Evolutionary conservation across 495 filamentous ascomycete genomes (phyloP), one percentile per base, ranked within the genome.

Genomic region (Penicillium odoratum): DNA sequence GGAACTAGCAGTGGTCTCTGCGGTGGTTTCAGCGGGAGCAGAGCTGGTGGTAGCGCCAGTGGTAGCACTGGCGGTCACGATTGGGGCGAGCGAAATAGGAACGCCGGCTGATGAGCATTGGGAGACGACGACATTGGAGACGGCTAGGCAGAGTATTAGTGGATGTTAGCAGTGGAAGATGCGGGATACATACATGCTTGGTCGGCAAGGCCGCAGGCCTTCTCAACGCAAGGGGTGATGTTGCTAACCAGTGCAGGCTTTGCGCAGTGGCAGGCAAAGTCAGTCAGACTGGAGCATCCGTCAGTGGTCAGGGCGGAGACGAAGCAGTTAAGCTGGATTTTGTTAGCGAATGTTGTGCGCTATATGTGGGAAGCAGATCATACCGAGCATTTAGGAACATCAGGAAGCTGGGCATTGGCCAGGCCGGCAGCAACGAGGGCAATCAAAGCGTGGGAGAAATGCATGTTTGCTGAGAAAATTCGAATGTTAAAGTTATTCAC

Each of bases 211-310:
- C 55, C 54, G 65, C 78, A 82, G 13, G 65, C 67, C 56, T 71
- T 68, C 63, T 79, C 48, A 10, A 81, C 74, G 48, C 79, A 82
- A 21, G 79, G 77, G 33, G 71, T 73, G 49, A 80, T 70, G 26
- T 48, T 50, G 54, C 54, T 50, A 46, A 79, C 67, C 28, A 82
- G 70, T 8, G 62, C 49, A 45, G 74, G 60, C 63, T 79, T 78
- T 62, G 74, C 66, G 66, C 79, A 82, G 66, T 82, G 79, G 65
- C 79, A 82, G 53, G 71, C 70, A 58, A 82, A 82, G 66, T 82
- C 78, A 44, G 67, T 73, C 43, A 81, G 57, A 25, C 34, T 16
- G 15, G 67, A 60, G 69, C 79, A 82, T 53, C 78, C 78, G 60
- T 81, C 78, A 38, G 42, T 59, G 38, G 57, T 55, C 47, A 82